Percentiles rank a stretch among this genome's conserved stretches.
Conservation (phyloP, 1,139 yeast genomes). For the Kurtzmaniella quercitrusa region DNA sequence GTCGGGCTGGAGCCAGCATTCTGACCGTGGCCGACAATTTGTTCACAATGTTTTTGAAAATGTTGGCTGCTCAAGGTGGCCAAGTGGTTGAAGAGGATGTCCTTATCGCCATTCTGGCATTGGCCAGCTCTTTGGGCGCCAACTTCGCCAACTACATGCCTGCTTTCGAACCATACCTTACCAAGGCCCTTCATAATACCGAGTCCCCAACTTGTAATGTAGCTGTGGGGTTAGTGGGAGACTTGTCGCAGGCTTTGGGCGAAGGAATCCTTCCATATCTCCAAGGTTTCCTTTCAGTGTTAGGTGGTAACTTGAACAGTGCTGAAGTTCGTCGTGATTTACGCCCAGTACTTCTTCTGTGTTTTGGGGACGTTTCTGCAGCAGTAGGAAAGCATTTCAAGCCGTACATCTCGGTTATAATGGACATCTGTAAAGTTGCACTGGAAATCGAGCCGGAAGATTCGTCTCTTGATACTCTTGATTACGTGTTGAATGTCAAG, state of each 20-base stretch:
- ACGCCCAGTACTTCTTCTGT: constrained; percentile 86
- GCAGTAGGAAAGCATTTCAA: constrained; percentile 74
- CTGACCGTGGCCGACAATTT: constrained; percentile 70
- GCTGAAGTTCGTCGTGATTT: constrained; percentile 70
- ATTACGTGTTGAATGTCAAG: constrained; percentile 65
- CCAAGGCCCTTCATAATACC: constrained; percentile 72
- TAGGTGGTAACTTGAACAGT: constrained; percentile 68
- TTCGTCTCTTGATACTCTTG: constrained; percentile 67
- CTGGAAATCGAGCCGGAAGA: constrained; percentile 51
- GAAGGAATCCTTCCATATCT: constrained; percentile 67
- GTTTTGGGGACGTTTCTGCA: constrained; percentile 94
- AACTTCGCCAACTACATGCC: constrained; percentile 73
- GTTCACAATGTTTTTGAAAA: constrained; percentile 76
- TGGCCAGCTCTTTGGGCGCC: constrained; percentile 73
- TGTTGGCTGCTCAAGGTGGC: constrained; percentile 50
- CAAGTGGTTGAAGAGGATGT: constrained; percentile 92
- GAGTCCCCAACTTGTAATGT: constrained; percentile 81
- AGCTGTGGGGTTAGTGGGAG: constrained; percentile 96
- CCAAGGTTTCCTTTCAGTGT: constrained; percentile 74
- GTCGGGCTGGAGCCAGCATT: constrained; percentile 73
- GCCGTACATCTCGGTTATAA: constrained; percentile 74
- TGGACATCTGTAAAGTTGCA: constrained; percentile 64
- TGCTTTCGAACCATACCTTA: constrained; percentile 76
- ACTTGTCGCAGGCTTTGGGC: constrained; percentile 88
- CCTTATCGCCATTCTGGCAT: constrained; percentile 85